Base-by-base conservation (phyloP, 2,329 filamentous ascomycete species). In the Xenoacremonium recifei region DNA sequence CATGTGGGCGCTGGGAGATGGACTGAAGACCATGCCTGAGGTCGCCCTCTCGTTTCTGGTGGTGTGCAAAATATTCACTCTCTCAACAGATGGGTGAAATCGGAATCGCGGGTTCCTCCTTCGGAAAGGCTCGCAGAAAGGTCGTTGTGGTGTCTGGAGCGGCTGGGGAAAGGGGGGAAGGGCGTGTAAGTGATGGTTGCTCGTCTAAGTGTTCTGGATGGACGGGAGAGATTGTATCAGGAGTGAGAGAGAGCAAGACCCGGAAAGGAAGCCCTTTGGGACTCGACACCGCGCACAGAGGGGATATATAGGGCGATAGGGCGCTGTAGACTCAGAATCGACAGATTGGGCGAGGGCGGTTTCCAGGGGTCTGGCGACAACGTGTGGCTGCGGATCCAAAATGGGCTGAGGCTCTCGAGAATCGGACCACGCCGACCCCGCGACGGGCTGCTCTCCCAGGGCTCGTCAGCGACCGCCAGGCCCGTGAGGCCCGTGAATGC, bases 371-470 rank as follows among this genome's bases (percentile, higher is more conserved):
- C 60, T 57, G 59, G 47, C 51, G 58, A 64, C 55, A 61, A 62
- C 55, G 57, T 59, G 57, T 58, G 57, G 57, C 57, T 54, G 59
- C 54, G 60, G 58, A 54, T 48, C 55, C 51, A 58, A 49, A 63
- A 62, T 64, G 61, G 61, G 51, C 60, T 63, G 61, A 64, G 57
- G 47, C 57, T 60, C 53, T 50, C 50, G 44, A 60, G 51, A 59
- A 64, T 64, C 61, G 61, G 61, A 54, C 61, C 61, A 64, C 60
- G 51, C 61, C 55, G 55, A 58, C 55, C 55, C 55, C 53, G 55
- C 55, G 55, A 48, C 47, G 38, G 51, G 42, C 43, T 36, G 19
- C 16, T 11, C 23, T 13, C 10, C 29, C 29, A 32, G 29, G 9
- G 29, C 15, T 15, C 29, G 29, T 32, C 29, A 10, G 29, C 9